These are phyloP conservation scores for Chaetomiaceae sp. DNA, from an alignment of 2,329 filamentous ascomycete species.

Conservation along the genomic window DNA sequence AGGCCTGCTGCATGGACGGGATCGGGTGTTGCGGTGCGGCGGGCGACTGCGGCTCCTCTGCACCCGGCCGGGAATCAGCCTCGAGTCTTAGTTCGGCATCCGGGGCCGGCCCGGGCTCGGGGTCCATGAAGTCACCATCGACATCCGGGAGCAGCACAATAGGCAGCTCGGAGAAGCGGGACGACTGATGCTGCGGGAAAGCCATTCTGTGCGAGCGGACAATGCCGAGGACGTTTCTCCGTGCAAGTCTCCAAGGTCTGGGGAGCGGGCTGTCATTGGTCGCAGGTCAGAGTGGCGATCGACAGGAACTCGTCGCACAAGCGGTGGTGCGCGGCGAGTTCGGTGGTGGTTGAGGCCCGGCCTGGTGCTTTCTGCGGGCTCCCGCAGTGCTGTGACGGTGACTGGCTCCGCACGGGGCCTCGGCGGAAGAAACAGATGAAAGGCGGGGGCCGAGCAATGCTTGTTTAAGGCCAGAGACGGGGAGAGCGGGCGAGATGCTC, in stretches of 20 bases:
- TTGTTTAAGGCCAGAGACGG: background rate
- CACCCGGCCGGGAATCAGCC: conserved; percentile 6
- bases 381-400: conserved; percentile 7
- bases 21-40: conserved; percentile 57
- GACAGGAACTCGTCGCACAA: conserved; percentile 21
- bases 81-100: conserved; percentile 16
- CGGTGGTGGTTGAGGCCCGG: conserved; percentile 8
- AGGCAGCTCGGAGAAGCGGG: conserved; percentile 21
- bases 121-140: conserved; percentile 9
- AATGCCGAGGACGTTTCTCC: conserved; percentile 2
- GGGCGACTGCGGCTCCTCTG: conserved; percentile 9
- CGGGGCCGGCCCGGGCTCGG: conserved; percentile 12
- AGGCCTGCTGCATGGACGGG: conserved; percentile 69
- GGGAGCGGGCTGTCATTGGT: conserved; percentile 15
- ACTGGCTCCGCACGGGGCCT: background rate
- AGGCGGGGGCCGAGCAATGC: background rate
- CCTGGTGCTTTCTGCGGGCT: conserved; percentile 10
- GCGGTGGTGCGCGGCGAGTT: conserved; percentile 2
- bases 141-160: conserved; percentile 21
- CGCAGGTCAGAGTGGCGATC: conserved; percentile 21
- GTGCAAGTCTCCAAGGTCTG: conserved; percentile 3
- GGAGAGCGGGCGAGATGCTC: background rate
- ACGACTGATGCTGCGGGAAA: conserved; percentile 17
- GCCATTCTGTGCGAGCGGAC: conserved; percentile 24
- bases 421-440: background rate